Evolutionary conservation across 2,329 filamentous ascomycete species (phyloP).

Genomic region (Botrytis fragariae): DNA sequence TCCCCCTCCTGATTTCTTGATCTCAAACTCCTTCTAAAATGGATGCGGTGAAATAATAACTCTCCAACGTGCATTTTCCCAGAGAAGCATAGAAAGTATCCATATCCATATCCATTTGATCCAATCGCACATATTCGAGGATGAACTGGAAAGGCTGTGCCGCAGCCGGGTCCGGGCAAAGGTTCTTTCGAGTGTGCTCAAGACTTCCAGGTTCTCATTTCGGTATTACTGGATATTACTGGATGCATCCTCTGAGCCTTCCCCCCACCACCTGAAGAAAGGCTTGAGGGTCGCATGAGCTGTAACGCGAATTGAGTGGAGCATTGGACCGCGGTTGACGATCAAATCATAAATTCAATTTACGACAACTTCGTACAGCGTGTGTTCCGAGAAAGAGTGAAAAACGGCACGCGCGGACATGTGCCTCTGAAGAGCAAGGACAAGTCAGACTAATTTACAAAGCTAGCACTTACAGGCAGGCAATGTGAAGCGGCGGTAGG

Average conservation of each 20-base stretch:
- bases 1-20: background rate
- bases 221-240: slow-evolving; percentile 8
- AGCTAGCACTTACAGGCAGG: slow-evolving; percentile 10
- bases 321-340: slow-evolving; percentile 27
- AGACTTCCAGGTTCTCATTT: slow-evolving; percentile 8
- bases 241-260: slow-evolving; percentile 11
- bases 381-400: slow-evolving; percentile 18
- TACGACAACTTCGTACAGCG: slow-evolving; percentile 18
- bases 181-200: slow-evolving; percentile 4
- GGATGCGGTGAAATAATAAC: slow-evolving; percentile 15
- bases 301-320: slow-evolving; percentile 26
- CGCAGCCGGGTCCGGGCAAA: slow-evolving; percentile 18
- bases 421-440: slow-evolving; percentile 18
- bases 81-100: background rate
- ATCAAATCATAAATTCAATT: slow-evolving; percentile 27
- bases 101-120: background rate
- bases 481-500: slow-evolving; percentile 16
- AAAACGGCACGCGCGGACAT: slow-evolving; percentile 23
- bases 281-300: slow-evolving; percentile 28
- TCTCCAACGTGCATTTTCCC: background rate
- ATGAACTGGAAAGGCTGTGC: slow-evolving; percentile 19
- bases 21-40: slow-evolving; percentile 13
- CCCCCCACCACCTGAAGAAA: slow-evolving; percentile 17
- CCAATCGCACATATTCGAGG: slow-evolving; percentile 1
- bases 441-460: slow-evolving; percentile 20